Base-by-base conservation (phyloP, 2,329 filamentous ascomycete genomes). In the Fusarium brevicatenulatum region DNA sequence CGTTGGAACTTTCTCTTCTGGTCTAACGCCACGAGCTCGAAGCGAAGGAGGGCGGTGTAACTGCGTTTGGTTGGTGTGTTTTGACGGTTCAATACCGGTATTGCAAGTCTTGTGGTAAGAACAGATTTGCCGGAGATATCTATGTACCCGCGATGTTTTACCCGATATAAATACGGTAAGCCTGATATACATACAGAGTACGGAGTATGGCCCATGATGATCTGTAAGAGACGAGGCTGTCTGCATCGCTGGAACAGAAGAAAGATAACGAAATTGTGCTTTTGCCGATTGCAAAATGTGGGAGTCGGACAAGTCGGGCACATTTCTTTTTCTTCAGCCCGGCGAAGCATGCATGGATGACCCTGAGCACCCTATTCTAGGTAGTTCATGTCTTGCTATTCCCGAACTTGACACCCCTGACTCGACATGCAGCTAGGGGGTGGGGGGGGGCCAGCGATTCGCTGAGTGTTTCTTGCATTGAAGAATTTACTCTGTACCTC, bases 391-490 rank as follows among this genome's bases (percentile, higher is more conserved):
- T 56, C 46, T 34, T 34, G 42, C 59, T 76, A 76, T 77, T 73
- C 73, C 75, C 75, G 72, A 70, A 49, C 43, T 53, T 62, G 56
- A 44, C 59, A 75, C 57, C 67, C 72, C 65, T 70, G 74, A 60
- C 44, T 59, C 47, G 54, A 74, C 68, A 61, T 58, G 23, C 52
- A 49, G 34, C 53, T 43, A 70, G n/a, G n/a, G n/a, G n/a, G n/a
- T n/a, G n/a, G n/a, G 53, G 74, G 65, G 53, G 74, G 65, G 32
- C 39, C 16, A 28, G 40, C 49, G 28, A 53, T 37, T 25, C 32
- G 34, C 36, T 36, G 65, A 59, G 67, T 75, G 70, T 68, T 71
- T 60, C 30, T 63, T 60, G 37, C 66, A 64, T 63, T 39, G 56
- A 54, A 49, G 61, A 53, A 53, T 37, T 25, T 53, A 23, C 19